Evolutionary conservation across 345 rosid species (phyloP).

Genomic region (Cardamine chenopodiifolia): DNA sequence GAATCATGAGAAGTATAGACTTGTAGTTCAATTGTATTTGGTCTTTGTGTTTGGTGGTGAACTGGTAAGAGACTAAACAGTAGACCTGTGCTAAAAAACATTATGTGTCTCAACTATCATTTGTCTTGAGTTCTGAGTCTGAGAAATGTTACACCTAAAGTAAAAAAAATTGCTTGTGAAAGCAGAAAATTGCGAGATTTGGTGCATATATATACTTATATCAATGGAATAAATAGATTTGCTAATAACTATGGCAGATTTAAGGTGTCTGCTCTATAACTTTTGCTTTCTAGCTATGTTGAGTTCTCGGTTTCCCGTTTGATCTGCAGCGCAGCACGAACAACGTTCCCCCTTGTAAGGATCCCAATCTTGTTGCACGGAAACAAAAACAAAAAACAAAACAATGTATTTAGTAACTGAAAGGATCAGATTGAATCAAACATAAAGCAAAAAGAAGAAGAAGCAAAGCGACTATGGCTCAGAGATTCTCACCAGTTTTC

Average conservation of each 20-base stretch:
- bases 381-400: conserved; percentile 28
- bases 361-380: conserved; percentile 66
- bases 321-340: conserved; percentile 76
- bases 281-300: conserved; percentile 32
- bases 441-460: background rate
- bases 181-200: conserved; percentile 8
- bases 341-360: conserved; percentile 88
- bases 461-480: background rate
- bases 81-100: conserved; percentile 18
- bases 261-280: conserved; percentile 15
- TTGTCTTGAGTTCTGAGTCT: conserved; percentile 17
- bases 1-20: background rate
- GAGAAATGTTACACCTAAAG: conserved; percentile 19
- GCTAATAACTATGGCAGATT: conserved; percentile 30
- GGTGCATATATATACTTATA: conserved; percentile 15
- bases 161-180: background rate
- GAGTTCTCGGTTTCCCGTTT: conserved; percentile 53
- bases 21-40: no score
- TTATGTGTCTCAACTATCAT: conserved; percentile 10
- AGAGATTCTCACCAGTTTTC: conserved; percentile 66
- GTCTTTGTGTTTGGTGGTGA: conserved; percentile 1
- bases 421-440: conserved; percentile 3
- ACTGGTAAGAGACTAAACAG: background rate
- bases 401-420: background rate
- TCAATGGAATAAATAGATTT: conserved; percentile 40